Evolutionary conservation across 805 yeast genomes (phyloP), one percentile per base, ranked within the genome.

Genomic region (Yueomyces sp.): DNA sequence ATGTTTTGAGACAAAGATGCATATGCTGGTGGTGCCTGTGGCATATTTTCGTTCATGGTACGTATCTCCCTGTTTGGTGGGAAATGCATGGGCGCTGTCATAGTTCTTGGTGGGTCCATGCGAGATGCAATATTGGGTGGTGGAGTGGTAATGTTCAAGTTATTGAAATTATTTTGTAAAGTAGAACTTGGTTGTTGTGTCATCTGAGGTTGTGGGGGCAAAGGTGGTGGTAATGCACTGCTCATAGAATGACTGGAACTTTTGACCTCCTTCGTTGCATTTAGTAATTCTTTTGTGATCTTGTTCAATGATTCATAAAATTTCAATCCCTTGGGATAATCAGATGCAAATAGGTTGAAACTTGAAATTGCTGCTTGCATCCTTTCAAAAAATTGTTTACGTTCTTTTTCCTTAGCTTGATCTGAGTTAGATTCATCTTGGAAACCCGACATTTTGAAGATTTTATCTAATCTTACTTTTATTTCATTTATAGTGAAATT

Each of bases 261-360:
- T 1, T 41, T 12, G 19, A 12, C 12, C n/a, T 40, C 12, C 11
- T 33, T 40, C 4, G 50, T 44, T 4, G 49, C 43, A 4, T 46
- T 34, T 12, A 47, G 38, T 29, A 60, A 44, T 26, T 53, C 53
- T 27, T 44, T 47, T 29, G 56, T 50, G 55, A 61, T 59, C 39
- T 51, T 62, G 47, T 50, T 47, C 50, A 58, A 56, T 47, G 76
- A 72, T 5, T 64, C 62, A 59, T 90, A 90, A 55, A 85, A 84
- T 8, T 63, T 69, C 7, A 62, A 52, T 0, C 94, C 94, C 49
- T 76, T 78, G 12, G 64, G 60, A 44, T 76, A 57, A 4, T 94
- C 95, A 5, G 65, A 64, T 9, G 66, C 59, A 50, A 78, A 80
- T 12, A 71, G 70, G 36, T 67, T 67, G 79, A 88, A 86, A 26